These are phyloP conservation scores for Oenanthe javanica DNA, from an alignment of 140 eudicot genomes.

Conservation along the genomic window DNA sequence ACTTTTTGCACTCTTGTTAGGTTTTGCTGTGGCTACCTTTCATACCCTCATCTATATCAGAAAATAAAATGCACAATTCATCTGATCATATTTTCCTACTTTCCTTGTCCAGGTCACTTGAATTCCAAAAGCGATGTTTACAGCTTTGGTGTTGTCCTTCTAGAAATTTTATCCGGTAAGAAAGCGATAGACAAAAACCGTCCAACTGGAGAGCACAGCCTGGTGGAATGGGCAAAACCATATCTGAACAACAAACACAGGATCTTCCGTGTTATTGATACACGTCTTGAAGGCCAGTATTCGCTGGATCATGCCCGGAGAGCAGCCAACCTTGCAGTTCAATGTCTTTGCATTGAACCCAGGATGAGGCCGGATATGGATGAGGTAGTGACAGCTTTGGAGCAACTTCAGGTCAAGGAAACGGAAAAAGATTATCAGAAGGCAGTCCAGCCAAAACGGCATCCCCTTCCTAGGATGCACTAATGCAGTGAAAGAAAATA, in stretches of 20 bases:
- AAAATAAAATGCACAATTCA: background rate
- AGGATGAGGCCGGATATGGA: slow-evolving; percentile 67
- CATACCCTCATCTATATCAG: background rate
- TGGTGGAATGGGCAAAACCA: slow-evolving; percentile 87
- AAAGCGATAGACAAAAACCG: slow-evolving; percentile 80
- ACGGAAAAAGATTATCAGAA: slow-evolving; percentile 17
- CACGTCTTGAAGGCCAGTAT: slow-evolving; percentile 78
- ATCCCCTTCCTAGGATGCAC: background rate
- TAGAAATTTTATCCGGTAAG: slow-evolving; percentile 69
- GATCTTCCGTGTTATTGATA: slow-evolving; percentile 59
- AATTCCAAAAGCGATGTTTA: slow-evolving; percentile 76
- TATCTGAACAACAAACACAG: slow-evolving; percentile 53
- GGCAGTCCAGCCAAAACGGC: slow-evolving; percentile 9
- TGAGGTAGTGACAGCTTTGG: slow-evolving; percentile 51
- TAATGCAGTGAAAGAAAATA: background rate
- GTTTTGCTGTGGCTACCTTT: background rate
- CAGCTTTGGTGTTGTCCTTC: slow-evolving; percentile 85
- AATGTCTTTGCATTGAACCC: slow-evolving; percentile 73
- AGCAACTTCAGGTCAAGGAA: slow-evolving; percentile 49
- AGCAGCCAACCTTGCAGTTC: slow-evolving; percentile 58
- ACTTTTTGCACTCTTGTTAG: background rate
- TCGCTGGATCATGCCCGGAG: slow-evolving; percentile 45
- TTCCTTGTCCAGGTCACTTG: slow-evolving; percentile 46
- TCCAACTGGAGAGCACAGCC: slow-evolving; percentile 63
- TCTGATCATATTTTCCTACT: background rate